Evolutionary conservation across 2,329 filamentous ascomycete genomes (phyloP).

Genomic region (Colletotrichum sansevieriae): DNA sequence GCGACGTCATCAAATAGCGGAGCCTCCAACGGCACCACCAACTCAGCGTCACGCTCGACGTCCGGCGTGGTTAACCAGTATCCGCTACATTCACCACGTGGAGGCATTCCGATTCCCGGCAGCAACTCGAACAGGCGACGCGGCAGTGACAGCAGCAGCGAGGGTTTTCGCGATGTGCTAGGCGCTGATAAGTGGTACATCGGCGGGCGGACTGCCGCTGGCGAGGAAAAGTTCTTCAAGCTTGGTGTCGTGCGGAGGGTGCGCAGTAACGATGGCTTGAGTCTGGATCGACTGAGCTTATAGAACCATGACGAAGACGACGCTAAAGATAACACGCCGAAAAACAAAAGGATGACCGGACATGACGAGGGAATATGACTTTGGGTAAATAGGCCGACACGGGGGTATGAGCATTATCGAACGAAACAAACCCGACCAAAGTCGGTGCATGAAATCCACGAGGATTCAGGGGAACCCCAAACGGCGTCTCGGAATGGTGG

Average conservation of each 20-base stretch:
- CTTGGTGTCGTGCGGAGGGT: constrained; percentile 80
- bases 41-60: constrained; percentile 41
- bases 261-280: constrained; percentile 80
- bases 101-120: constrained; percentile 56
- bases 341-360: constrained; percentile 9
- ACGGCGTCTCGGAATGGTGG: constrained; percentile 32
- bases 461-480: background rate
- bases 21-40: background rate
- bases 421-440: constrained; percentile 17
- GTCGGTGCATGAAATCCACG: constrained; percentile 18
- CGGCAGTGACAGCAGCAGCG: constrained; percentile 80
- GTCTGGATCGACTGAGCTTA: constrained; percentile 80
- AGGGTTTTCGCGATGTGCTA: constrained; percentile 80
- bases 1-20: constrained; percentile 17
- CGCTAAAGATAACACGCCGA: background rate
- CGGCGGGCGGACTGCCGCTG: constrained; percentile 78
- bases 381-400: constrained; percentile 22
- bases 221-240: constrained; percentile 87
- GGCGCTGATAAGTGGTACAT: constrained; percentile 87
- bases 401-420: constrained; percentile 28
- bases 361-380: constrained; percentile 9
- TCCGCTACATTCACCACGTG: constrained; percentile 46
- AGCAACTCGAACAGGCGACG: constrained; percentile 61
- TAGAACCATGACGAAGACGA: constrained; percentile 50
- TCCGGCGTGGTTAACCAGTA: constrained; percentile 48